Evolutionary conservation across 129 eudicot genomes (phyloP), one percentile per base, ranked within the genome.

Genomic region (Daucus carota): DNA sequence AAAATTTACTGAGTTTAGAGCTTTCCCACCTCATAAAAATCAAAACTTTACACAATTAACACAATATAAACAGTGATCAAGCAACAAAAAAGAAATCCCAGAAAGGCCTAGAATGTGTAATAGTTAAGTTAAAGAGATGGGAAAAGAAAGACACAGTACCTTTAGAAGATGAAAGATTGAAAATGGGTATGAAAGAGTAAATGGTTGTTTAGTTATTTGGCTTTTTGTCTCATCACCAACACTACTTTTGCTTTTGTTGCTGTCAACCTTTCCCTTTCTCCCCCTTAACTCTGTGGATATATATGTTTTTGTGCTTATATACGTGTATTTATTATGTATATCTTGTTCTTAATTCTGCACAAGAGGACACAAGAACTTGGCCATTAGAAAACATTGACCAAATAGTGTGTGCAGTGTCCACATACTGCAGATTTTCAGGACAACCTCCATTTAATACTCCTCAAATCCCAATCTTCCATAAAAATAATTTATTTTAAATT

Each of bases 161-260:
- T 77, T 84, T 71, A 31, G 31, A 31, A 31, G 73, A 80, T 78
- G 84, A 43, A 75, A 45, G 17, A 16, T 24, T 47, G n/a, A 33
- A 0, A 22, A 28, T 5, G 34, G 33, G 67, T 0, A 34, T 0
- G 75, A 29, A 70, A 76, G 74, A 63, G 45, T 72, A 34, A 78
- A 72, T 84, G 79, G 74, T 47, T 65, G 6, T 65, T 15, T 65
- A 12, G 40, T 70, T 63, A 73, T 69, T 71, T 69, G 73, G 72
- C 73, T 82, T 86, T 75, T 80, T 29, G 70, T 74, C 38, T 80
- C 80, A 75, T 77, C 81, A 52, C 62, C 67, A 68, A 42, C 72
- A 32, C 32, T 71, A 48, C 67, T 75, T 72, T 72, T 77, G 82
- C 79, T 75, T 54, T 82, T 81, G 74, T 72, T 42, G 86, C 76